A percentile compares a stretch with the other conserved stretches of the same genome.
Conservation (phyloP, 306 rosid genomes). For the barrel medic (Medicago truncatula) region DNA sequence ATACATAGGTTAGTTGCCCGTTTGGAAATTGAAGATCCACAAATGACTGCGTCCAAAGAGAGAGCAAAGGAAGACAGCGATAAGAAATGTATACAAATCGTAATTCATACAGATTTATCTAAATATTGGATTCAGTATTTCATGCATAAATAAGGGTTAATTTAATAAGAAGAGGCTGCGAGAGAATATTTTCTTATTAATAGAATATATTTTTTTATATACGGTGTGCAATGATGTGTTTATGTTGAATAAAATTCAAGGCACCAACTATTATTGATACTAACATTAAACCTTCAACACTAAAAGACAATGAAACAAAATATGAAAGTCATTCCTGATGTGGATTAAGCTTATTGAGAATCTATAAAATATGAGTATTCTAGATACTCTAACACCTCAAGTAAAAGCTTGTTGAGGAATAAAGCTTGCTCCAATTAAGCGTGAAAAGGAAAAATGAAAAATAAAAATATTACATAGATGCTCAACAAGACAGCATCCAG, state of each 20-base stretch:
- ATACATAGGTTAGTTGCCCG: slow-evolving; percentile 91
- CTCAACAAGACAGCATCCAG: neutral
- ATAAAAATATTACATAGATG: neutral
- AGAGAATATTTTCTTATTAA: neutral
- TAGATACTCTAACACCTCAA: neutral
- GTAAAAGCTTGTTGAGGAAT: neutral
- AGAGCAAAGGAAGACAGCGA: neutral
- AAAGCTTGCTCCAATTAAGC: neutral
- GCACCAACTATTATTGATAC: neutral
- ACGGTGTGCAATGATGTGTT: neutral
- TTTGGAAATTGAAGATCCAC: slow-evolving; percentile 98
- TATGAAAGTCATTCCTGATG: neutral
- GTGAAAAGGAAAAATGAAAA: neutral
- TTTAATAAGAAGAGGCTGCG: neutral
- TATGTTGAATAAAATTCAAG: neutral
- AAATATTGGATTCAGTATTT: slow-evolving; percentile 5
- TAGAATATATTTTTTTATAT: neutral
- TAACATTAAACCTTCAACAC: neutral
- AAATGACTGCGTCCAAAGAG: slow-evolving; percentile 66
- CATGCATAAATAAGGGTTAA: neutral
- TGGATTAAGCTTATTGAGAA: neutral
- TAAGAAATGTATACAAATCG: slow-evolving; percentile 21
- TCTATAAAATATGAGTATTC: neutral
- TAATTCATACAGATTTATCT: neutral
- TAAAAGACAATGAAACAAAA: neutral